phyloP scores from a whole-genome alignment of 2,329 filamentous ascomycete genomes.

The Colletotrichum salicis region DNA sequence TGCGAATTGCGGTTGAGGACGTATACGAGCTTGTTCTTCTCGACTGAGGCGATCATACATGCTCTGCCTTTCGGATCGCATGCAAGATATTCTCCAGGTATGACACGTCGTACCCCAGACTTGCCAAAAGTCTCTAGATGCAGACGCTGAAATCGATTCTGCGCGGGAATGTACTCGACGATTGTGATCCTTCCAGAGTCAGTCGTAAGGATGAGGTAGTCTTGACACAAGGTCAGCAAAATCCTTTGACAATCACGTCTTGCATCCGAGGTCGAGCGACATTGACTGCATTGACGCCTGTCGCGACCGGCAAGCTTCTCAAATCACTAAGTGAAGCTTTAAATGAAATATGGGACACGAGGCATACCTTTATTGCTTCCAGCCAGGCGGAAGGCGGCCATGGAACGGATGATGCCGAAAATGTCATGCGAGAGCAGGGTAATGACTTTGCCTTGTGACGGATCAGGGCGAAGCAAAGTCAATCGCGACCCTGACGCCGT shows the following conservation, averaged over 20 bases:
- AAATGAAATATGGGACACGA: slow-evolving; percentile 47
- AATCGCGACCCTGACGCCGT: slow-evolving; percentile 92
- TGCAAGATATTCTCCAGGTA: slow-evolving; percentile 95
- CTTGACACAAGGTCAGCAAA: slow-evolving; percentile 57
- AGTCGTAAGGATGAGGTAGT: slow-evolving; percentile 94
- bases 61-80: slow-evolving; percentile 96
- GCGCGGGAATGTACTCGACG: slow-evolving; percentile 86
- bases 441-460: slow-evolving; percentile 84
- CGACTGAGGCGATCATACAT: slow-evolving; percentile 90
- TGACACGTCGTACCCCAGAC: slow-evolving; percentile 90
- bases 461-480: slow-evolving; percentile 86
- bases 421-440: slow-evolving; percentile 91
- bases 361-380: slow-evolving; percentile 95
- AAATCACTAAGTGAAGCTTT: slow-evolving; percentile 76
- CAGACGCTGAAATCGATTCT: slow-evolving; percentile 88
- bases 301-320: slow-evolving; percentile 35
- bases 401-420: slow-evolving; percentile 91
- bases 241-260: slow-evolving; percentile 29
- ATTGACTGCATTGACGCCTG: slow-evolving; percentile 7
- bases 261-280: slow-evolving; percentile 10
- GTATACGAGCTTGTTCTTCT: slow-evolving; percentile 99
- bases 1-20: slow-evolving; percentile 96
- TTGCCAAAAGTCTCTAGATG: slow-evolving; percentile 99
- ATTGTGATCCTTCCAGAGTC: slow-evolving; percentile 96
- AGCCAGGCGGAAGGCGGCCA: slow-evolving; percentile 90